These are phyloP conservation scores for Fragosphaeria purpurea DNA, from an alignment of 2,329 filamentous ascomycete species.

Conservation along the genomic window DNA sequence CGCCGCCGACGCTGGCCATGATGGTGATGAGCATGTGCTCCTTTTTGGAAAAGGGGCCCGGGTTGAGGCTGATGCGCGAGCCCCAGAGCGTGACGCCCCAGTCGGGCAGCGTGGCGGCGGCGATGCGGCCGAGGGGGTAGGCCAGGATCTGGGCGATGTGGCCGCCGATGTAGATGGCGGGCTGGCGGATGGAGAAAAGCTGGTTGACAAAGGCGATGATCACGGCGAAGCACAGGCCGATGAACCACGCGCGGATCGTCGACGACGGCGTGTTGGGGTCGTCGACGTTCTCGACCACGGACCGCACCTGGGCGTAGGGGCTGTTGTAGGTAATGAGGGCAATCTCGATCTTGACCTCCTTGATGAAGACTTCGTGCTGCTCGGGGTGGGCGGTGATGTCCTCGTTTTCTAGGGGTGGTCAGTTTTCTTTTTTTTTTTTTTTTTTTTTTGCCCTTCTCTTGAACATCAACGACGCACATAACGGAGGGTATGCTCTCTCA, in stretches of 20 bases:
- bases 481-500: conserved; percentile 6
- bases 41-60: conserved; percentile 47
- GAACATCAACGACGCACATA: too few species aligned
- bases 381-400: conserved; percentile 33
- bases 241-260: conserved; percentile 44
- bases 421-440: not conserved
- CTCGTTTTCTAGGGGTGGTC: conserved; percentile 25
- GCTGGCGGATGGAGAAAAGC: conserved; percentile 44
- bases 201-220: conserved; percentile 43
- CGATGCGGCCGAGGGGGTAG: conserved; percentile 42
- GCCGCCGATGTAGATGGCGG: conserved; percentile 42
- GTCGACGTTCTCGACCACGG: conserved; percentile 49
- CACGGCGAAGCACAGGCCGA: conserved; percentile 40
- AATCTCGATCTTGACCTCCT: conserved; percentile 42
- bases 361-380: conserved; percentile 35
- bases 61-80: conserved; percentile 39
- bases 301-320: conserved; percentile 47
- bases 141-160: conserved; percentile 47
- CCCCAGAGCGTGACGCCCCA: conserved; percentile 38
- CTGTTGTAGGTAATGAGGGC: conserved; percentile 44
- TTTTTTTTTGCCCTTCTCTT: not conserved
- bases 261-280: conserved; percentile 37
- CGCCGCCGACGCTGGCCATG: conserved; percentile 47
- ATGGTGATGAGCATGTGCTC: conserved; percentile 49
- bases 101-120: conserved; percentile 41